Conservation (phyloP, 1,284 basidiomycete genomes). For the Meripilus lineatus region DNA sequence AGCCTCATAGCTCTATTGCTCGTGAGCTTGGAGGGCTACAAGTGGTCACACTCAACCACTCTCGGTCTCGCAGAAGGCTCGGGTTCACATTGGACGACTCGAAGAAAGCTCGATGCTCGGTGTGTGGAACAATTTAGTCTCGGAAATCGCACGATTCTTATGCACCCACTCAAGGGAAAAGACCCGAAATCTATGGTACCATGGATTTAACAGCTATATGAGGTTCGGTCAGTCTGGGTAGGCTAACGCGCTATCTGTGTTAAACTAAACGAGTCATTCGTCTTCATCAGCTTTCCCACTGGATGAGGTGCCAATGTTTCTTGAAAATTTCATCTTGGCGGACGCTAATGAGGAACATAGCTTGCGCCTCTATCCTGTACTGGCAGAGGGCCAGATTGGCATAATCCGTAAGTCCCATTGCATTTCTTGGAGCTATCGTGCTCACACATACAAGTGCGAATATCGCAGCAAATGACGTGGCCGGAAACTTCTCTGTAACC, state of each 20-base stretch:
- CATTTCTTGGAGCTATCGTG: conserved; percentile 4
- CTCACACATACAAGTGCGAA: conserved; percentile 45
- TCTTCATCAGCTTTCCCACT: conserved; percentile 79
- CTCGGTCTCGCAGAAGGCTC: conserved; percentile 24
- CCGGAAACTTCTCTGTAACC: conserved; percentile 82
- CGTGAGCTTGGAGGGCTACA: conserved; percentile 39
- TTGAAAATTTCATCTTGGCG: background rate
- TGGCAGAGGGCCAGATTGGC: conserved; percentile 78
- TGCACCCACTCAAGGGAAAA: conserved; percentile 44
- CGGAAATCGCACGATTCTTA: background rate
- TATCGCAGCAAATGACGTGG: conserved; percentile 76
- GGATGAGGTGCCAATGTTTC: conserved; percentile 55
- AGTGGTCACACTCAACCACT: conserved; percentile 33
- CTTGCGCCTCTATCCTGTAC: conserved; percentile 83
- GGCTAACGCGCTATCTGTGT: no score
- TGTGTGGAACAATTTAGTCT: conserved; percentile 25
- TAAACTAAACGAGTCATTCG: no score
- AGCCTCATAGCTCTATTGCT: conserved; percentile 45
- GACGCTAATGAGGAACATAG: conserved; percentile 32
- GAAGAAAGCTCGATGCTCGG: conserved; percentile 60
- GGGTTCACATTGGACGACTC: conserved; percentile 46
- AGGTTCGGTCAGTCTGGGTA: conserved; percentile 56
- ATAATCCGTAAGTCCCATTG: conserved; percentile 55
- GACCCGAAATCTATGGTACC: conserved; percentile 75
- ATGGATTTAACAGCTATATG: conserved; percentile 82